Evolutionary conservation across 139 green algal species (phyloP).

Genomic region (Asterochloris erici): DNA sequence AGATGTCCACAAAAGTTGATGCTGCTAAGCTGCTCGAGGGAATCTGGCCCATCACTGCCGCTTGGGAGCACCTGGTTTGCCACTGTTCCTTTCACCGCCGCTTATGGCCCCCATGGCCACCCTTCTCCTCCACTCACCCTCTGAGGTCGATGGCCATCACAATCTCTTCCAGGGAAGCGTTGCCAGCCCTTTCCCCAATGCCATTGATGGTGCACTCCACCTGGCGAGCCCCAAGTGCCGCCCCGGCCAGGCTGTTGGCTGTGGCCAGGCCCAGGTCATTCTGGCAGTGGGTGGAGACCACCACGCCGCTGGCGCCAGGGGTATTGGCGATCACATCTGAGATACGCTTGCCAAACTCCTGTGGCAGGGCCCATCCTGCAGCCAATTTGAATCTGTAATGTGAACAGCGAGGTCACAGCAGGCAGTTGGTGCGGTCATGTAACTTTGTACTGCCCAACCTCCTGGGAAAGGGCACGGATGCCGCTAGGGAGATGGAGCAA

Average conservation of each 20-base stretch:
- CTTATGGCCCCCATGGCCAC: too few species aligned
- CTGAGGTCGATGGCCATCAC: constrained; percentile 87
- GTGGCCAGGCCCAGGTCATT: constrained; percentile 97
- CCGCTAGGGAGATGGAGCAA: too few species aligned
- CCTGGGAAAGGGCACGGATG: too few species aligned
- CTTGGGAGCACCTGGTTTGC: too few species aligned
- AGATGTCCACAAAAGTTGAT: too few species aligned
- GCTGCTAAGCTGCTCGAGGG: too few species aligned
- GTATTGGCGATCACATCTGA: constrained; percentile 84
- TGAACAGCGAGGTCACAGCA: too few species aligned
- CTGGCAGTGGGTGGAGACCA: constrained; percentile 98
- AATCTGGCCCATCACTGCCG: too few species aligned
- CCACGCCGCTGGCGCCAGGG: constrained; percentile 69
- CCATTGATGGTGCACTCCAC: constrained; percentile 99
- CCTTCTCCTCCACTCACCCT: constrained; percentile 37
- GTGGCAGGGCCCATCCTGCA: constrained; percentile 81
- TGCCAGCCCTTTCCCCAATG: constrained; percentile 97
- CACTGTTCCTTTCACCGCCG: too few species aligned
- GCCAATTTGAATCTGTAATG: not conserved
- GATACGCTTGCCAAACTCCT: constrained; percentile 95
- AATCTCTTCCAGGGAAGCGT: constrained; percentile 95
- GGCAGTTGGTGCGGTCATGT: too few species aligned
- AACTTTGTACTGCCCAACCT: too few species aligned
- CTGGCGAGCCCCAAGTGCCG: constrained; percentile 48
- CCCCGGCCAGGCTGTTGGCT: constrained; percentile 91